These are phyloP conservation scores for Aspergillus fischeri DNA, from an alignment of 2,329 filamentous ascomycete genomes.

Conservation along the genomic window DNA sequence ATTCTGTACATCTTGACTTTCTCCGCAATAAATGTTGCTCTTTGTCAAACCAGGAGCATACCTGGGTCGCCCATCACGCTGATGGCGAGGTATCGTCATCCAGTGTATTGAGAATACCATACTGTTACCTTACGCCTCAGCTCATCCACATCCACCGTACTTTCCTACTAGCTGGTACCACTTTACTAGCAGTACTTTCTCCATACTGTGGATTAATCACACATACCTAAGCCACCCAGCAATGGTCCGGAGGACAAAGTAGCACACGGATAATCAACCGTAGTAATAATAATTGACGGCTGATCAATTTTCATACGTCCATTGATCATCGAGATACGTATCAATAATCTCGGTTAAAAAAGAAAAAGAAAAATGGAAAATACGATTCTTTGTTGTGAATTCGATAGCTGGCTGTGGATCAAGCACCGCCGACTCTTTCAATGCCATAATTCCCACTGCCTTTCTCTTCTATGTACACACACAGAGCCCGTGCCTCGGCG, in stretches of 20 bases:
- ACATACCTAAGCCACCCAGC: neutral
- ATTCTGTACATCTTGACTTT: neutral
- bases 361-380: neutral
- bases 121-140: conserved; percentile 4
- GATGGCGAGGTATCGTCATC: conserved; percentile 6
- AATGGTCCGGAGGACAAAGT: neutral
- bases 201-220: neutral
- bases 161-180: neutral
- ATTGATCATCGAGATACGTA: neutral
- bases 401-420: neutral
- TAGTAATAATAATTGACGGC: neutral
- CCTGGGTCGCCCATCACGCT: neutral
- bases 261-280: neutral
- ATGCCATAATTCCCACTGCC: neutral
- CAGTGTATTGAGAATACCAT: neutral
- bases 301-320: neutral
- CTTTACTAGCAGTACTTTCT: neutral
- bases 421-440: neutral
- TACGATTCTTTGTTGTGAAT: neutral
- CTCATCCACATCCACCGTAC: neutral
- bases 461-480: neutral
- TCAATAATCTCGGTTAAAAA: neutral
- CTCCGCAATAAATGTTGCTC: neutral
- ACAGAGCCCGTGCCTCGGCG: neutral
- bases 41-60: neutral